phyloP scores from a whole-genome alignment of 1,139 yeast species.

The Suhomyces guaymorum region DNA sequence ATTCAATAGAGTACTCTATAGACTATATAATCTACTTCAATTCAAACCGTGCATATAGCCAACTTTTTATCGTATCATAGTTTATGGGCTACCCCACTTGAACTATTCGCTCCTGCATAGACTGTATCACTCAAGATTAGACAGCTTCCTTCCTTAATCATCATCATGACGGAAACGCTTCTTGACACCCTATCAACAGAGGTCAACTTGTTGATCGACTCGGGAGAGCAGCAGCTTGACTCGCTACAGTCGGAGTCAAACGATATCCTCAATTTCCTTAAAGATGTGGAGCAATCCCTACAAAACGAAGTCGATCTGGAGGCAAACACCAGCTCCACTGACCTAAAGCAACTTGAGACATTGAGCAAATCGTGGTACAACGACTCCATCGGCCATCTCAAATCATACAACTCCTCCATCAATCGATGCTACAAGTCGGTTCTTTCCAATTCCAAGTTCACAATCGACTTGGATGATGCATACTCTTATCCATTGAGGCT shows the following conservation, averaged over 20 bases:
- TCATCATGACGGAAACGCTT: constrained; percentile 21
- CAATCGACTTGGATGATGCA: constrained; percentile 44
- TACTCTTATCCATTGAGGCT: constrained; percentile 43
- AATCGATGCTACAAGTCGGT: constrained; percentile 41
- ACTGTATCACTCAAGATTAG: not conserved
- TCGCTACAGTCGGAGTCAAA: constrained; percentile 28
- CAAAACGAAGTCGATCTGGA: constrained; percentile 19
- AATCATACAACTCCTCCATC: constrained; percentile 40
- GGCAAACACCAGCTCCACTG: constrained; percentile 1
- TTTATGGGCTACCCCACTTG: not conserved
- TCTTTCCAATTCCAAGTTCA: constrained; percentile 31
- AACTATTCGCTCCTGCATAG: not conserved
- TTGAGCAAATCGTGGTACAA: constrained; percentile 36
- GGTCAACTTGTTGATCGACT: constrained; percentile 22
- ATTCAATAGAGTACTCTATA: no score
- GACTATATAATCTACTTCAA: no score
- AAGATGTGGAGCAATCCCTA: constrained; percentile 30
- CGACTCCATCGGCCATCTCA: constrained; percentile 33
- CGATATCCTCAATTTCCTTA: constrained; percentile 28
- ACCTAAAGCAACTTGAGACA: constrained; percentile 11
- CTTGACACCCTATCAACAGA: constrained; percentile 34
- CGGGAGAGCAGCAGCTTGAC: constrained; percentile 27
- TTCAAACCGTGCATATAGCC: no score
- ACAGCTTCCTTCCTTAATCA: not conserved
- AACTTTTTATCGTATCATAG: no score